Conservation (phyloP, 2,329 filamentous ascomycete species). For the Arthrocladium fulminans region DNA sequence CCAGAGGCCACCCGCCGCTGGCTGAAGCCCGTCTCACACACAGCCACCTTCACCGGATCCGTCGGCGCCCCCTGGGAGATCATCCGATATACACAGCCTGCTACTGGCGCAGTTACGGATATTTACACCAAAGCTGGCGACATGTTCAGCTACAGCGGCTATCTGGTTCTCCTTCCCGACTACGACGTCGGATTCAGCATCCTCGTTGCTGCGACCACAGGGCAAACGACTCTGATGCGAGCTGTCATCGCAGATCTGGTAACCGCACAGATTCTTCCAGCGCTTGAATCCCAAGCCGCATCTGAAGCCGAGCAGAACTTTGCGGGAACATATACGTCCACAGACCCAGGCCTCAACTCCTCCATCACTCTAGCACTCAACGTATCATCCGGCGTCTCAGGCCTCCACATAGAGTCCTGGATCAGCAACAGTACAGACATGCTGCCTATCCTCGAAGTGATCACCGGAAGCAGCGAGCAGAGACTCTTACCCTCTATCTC, state of each 20-base stretch:
- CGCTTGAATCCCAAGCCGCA: constrained; percentile 1
- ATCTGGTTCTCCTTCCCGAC: constrained; percentile 37
- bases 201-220: constrained; percentile 25
- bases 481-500: too few relatives aligned
- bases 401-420: too few relatives aligned
- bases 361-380: too few relatives aligned
- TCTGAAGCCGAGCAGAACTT: constrained; percentile 3
- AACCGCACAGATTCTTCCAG: constrained; percentile 5
- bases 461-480: too few relatives aligned
- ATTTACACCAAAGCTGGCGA: constrained; percentile 38
- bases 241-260: constrained; percentile 4
- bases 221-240: neutral
- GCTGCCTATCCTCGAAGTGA: too few relatives aligned
- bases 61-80: constrained; percentile 41
- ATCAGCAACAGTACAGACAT: too few relatives aligned
- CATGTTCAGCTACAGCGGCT: constrained; percentile 32
- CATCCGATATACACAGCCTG: constrained; percentile 15
- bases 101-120: constrained; percentile 26
- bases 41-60: constrained; percentile 24
- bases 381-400: too few relatives aligned
- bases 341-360: too few relatives aligned
- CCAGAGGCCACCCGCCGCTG: constrained; percentile 33
- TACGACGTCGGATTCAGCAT: constrained; percentile 38
- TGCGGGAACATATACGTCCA: constrained; percentile 9
- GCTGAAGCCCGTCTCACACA: constrained; percentile 38